Evolutionary conservation across 768 basidiomycete species (phyloP).

Genomic region (Auricularia sp.): DNA sequence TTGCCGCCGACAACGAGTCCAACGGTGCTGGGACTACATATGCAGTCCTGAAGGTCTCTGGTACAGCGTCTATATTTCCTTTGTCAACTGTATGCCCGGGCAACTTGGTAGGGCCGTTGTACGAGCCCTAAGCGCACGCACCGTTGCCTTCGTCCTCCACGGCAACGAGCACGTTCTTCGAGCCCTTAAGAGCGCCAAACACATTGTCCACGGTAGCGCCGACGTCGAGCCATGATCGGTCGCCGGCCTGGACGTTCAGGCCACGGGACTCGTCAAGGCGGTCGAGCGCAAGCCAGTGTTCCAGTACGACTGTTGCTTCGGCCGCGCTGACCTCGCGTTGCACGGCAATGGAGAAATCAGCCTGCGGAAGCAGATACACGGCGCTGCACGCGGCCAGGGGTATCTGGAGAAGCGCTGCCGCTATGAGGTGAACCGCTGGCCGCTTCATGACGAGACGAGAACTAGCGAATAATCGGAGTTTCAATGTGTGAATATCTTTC

Average conservation of each 20-base stretch:
- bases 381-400: background rate
- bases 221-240: background rate
- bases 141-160: background rate
- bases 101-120: too few relatives aligned
- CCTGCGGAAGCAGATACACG: background rate
- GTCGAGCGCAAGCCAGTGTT: background rate
- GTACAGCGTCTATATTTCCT: background rate
- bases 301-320: background rate
- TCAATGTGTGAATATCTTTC: too few relatives aligned
- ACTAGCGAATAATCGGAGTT: too few relatives aligned
- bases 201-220: background rate
- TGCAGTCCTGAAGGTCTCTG: background rate
- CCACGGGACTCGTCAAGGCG: background rate
- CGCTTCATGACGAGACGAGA: too few relatives aligned
- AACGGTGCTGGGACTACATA: background rate
- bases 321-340: background rate
- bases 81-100: too few relatives aligned
- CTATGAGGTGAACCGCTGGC: too few relatives aligned
- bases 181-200: background rate
- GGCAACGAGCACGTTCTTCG: background rate
- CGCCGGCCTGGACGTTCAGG: background rate
- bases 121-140: too few relatives aligned
- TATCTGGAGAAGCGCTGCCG: background rate
- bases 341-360: background rate
- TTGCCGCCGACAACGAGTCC: background rate